Evolutionary conservation across 805 yeast genomes (phyloP).

Genomic region (Yarrowia divulgata): DNA sequence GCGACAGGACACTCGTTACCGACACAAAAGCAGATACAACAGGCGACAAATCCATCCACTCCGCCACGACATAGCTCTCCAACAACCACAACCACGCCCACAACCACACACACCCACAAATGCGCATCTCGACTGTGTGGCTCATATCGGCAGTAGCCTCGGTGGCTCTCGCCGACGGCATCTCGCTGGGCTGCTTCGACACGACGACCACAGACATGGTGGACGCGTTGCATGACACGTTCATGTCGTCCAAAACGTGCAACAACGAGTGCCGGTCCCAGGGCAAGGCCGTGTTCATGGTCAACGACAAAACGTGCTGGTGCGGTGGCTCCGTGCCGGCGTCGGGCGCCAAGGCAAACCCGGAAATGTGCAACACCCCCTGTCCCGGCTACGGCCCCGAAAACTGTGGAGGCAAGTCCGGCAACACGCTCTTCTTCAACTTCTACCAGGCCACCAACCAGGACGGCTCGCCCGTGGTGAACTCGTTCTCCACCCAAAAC

Average conservation of each 20-base stretch:
- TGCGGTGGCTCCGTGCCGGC: conserved; percentile 64
- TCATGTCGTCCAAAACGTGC: conserved; percentile 29
- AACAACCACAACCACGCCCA: neutral
- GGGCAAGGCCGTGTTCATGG: conserved; percentile 25
- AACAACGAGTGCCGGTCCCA: conserved; percentile 2
- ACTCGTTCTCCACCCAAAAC: conserved; percentile 1
- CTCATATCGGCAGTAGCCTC: conserved; percentile 8
- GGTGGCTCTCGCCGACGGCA: conserved; percentile 28
- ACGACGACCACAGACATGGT: conserved; percentile 14
- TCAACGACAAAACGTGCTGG: conserved; percentile 64
- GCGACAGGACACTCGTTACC: too few relatives aligned
- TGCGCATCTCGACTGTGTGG: conserved; percentile 16
- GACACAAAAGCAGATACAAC: too few relatives aligned
- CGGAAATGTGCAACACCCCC: conserved; percentile 53
- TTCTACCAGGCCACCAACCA: conserved; percentile 40
- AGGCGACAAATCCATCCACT: neutral
- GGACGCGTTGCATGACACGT: neutral
- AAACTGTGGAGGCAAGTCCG: conserved; percentile 66
- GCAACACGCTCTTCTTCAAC: conserved; percentile 44
- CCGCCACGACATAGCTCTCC: neutral
- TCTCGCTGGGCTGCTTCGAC: conserved; percentile 28
- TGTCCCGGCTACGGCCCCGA: conserved; percentile 73
- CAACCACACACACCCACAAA: neutral
- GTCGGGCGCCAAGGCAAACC: conserved; percentile 48
- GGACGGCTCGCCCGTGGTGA: conserved; percentile 22